Evolutionary conservation across 768 basidiomycete genomes (phyloP).

Genomic region (Candolleomyces eurysporus): DNA sequence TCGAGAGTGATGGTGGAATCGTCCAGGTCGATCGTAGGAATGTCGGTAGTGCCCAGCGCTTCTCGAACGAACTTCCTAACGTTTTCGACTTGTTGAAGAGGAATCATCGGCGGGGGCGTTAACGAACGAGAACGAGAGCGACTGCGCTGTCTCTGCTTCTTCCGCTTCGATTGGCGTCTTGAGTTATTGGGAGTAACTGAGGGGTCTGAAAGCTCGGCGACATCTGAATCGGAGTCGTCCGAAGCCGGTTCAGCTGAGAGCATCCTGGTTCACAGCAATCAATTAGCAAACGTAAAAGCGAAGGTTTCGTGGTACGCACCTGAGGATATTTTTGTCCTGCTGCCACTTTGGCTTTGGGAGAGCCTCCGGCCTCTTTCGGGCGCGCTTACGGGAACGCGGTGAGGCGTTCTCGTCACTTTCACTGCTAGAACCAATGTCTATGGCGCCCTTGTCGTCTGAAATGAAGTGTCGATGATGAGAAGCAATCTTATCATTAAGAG

Average conservation of each 20-base stretch:
- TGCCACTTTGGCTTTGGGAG: conserved; percentile 41
- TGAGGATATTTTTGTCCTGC: conserved; percentile 32
- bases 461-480: background rate
- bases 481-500: background rate
- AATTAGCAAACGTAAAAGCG: background rate
- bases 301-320: conserved; percentile 30
- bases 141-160: conserved; percentile 49
- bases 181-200: conserved; percentile 26
- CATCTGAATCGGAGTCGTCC: conserved; percentile 47
- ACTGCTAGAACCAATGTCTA: conserved; percentile 20
- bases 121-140: conserved; percentile 71
- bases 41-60: no score
- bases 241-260: conserved; percentile 35
- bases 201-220: conserved; percentile 30
- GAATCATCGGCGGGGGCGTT: conserved; percentile 70
- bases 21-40: no score
- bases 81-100: conserved; percentile 50
- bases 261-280: conserved; percentile 24
- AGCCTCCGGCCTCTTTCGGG: conserved; percentile 33
- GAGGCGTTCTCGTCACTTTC: conserved; percentile 18
- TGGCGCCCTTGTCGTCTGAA: conserved; percentile 16
- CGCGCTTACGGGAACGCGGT: conserved; percentile 35
- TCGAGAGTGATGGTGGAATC: conserved; percentile 28
- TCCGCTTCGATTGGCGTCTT: conserved; percentile 28
- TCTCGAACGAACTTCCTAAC: conserved; percentile 60